Percentiles rank a stretch among this genome's conserved stretches.
Evolutionary conservation across 768 basidiomycete species (phyloP).

Genomic region (Phanerochaete sordida): DNA sequence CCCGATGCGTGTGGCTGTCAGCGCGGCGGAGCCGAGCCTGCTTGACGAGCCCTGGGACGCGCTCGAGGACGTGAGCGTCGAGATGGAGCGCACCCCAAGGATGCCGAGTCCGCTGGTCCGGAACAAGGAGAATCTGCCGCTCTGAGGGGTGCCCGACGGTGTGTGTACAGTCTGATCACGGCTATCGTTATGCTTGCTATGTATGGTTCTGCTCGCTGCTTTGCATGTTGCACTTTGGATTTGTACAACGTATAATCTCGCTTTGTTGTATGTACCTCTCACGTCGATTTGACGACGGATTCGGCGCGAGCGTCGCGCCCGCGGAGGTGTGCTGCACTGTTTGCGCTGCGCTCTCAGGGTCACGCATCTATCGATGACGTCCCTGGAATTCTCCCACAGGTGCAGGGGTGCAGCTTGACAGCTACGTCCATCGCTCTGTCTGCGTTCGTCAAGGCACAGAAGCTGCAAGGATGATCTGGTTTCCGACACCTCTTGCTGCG

Average conservation of each 20-base stretch:
- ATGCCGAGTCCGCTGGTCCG: neutral
- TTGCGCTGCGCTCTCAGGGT: no score
- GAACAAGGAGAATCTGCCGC: slow-evolving; percentile 2
- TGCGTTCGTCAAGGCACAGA: neutral
- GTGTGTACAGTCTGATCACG: neutral
- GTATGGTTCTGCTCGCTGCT: neutral
- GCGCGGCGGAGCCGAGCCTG: slow-evolving; percentile 27
- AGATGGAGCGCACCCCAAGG: neutral
- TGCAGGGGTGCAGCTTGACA: neutral
- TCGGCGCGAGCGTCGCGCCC: no score
- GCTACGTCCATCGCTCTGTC: neutral
- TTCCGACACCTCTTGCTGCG: neutral
- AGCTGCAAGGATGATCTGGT: neutral
- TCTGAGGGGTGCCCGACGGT: neutral
- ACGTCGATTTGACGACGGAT: no score
- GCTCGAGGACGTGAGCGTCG: slow-evolving; percentile 30
- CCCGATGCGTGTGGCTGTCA: slow-evolving; percentile 48
- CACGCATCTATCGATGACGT: neutral
- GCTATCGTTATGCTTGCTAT: neutral
- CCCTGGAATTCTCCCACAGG: neutral
- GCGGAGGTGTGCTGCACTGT: neutral
- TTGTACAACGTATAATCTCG: neutral
- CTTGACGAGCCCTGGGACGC: slow-evolving; percentile 33
- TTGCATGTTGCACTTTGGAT: neutral
- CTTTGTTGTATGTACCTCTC: neutral